Percentiles rank a stretch among this genome's conserved stretches.
Evolutionary conservation across 108 stramenopile species (phyloP).

Genomic region (Pinguiococcus pyrenoidosus): DNA sequence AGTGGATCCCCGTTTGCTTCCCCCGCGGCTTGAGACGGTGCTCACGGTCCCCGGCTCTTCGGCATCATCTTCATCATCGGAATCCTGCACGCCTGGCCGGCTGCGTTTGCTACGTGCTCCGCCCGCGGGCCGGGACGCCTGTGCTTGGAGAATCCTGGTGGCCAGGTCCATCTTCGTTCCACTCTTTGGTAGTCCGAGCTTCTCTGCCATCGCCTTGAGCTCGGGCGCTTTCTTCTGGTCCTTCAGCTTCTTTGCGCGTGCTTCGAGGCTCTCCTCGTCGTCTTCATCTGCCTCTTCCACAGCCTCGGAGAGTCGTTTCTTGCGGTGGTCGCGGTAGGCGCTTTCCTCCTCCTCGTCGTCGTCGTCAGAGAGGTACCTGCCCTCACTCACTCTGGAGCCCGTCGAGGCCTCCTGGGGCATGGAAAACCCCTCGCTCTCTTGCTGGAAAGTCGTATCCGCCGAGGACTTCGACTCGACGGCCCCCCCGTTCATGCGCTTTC

Average conservation of each 20-base stretch:
- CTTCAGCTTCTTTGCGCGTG: neutral
- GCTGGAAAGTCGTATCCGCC: neutral
- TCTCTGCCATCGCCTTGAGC: neutral
- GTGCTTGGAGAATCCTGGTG: neutral
- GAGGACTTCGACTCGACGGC: slow-evolving; percentile 21
- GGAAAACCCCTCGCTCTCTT: neutral
- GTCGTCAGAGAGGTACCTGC: neutral
- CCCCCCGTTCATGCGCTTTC: slow-evolving; percentile 15
- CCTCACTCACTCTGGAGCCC: neutral
- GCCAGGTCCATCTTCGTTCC: neutral
- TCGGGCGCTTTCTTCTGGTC: neutral
- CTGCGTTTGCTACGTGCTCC: slow-evolving; percentile 6
- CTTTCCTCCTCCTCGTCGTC: slow-evolving; percentile 5
- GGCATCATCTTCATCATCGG: neutral
- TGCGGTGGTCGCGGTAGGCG: neutral
- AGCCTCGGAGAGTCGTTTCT: neutral
- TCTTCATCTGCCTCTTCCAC: slow-evolving; percentile 1
- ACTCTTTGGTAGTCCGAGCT: no score
- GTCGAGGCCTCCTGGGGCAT: neutral
- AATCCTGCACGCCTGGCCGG: neutral
- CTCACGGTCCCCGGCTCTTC: neutral
- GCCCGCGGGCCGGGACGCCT: neutral
- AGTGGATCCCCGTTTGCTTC: no score
- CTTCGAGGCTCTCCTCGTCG: slow-evolving; percentile 4
- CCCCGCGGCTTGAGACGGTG: no score